A percentile compares a stretch with the other conserved stretches of the same genome.
Evolutionary conservation across 2,329 filamentous ascomycete genomes (phyloP).

Genomic region (Colletotrichum limetticola): DNA sequence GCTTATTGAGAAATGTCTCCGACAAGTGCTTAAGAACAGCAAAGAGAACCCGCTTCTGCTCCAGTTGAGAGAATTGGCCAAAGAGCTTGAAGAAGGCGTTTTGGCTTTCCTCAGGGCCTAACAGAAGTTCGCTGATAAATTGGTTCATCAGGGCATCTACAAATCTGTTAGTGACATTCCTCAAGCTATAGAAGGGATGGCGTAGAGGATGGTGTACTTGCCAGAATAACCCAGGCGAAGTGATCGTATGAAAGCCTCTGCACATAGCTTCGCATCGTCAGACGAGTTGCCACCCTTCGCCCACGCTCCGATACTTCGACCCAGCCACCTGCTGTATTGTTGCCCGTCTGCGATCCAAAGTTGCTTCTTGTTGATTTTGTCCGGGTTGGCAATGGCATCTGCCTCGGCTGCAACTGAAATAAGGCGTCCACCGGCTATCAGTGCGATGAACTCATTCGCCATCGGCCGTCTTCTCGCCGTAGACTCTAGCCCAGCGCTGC

Average conservation of each 20-base stretch:
- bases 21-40: constrained; percentile 57
- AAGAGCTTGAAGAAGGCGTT: constrained; percentile 46
- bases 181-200: constrained; percentile 30
- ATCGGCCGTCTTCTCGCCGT: constrained; percentile 45
- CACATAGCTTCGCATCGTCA: constrained; percentile 52
- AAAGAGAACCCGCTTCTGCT: constrained; percentile 56
- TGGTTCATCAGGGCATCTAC: constrained; percentile 55
- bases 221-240: constrained; percentile 80
- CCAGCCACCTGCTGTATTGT: constrained; percentile 78
- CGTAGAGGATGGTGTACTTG: constrained; percentile 47
- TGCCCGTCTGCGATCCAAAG: constrained; percentile 74
- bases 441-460: constrained; percentile 55
- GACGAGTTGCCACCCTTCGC: constrained; percentile 42
- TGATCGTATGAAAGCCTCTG: constrained; percentile 65
- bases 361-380: constrained; percentile 39
- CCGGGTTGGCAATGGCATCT: constrained; percentile 56
- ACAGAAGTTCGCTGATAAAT: constrained; percentile 50
- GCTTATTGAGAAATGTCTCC: constrained; percentile 51
- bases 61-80: constrained; percentile 49
- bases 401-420: constrained; percentile 66
- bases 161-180: neutral
- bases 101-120: constrained; percentile 40
- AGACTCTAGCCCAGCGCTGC: constrained; percentile 33
- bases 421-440: constrained; percentile 61
- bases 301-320: constrained; percentile 67